These are phyloP conservation scores for Herpetomonas tarakana DNA, from an alignment of 208 protist species.

Conservation along the genomic window DNA sequence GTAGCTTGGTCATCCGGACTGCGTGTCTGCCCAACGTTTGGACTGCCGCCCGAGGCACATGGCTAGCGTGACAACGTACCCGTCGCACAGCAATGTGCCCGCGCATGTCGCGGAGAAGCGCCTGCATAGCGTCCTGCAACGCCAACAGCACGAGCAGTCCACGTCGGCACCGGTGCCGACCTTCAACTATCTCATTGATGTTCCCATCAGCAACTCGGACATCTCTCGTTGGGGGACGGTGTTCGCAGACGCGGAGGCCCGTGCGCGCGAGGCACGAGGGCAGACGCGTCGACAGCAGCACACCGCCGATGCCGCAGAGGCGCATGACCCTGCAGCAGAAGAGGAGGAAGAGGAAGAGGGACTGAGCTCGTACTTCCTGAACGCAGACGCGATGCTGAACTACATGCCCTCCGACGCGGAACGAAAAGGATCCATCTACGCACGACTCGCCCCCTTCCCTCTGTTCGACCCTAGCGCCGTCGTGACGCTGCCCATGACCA, in stretches of 20 bases:
- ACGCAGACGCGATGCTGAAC: constrained; percentile 8
- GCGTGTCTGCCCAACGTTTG: too few relatives aligned
- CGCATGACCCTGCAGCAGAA: background rate
- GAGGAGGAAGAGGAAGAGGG: background rate
- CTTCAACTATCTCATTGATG: constrained; percentile 61
- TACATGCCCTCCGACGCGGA: constrained; percentile 10
- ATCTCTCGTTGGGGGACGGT: constrained; percentile 42
- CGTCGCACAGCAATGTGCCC: constrained; percentile 2
- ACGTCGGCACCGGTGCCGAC: background rate
- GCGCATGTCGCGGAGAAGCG: background rate
- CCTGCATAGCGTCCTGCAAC: constrained; percentile 17
- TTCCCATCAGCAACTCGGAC: constrained; percentile 61
- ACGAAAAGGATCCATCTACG: constrained; percentile 11
- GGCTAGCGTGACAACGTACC: constrained; percentile 1
- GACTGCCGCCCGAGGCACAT: too few relatives aligned
- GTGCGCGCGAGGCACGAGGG: constrained; percentile 4
- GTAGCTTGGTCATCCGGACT: too few relatives aligned
- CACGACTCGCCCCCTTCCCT: constrained; percentile 66
- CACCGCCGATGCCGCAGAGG: background rate
- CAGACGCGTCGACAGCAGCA: too few relatives aligned
- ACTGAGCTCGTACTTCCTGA: background rate
- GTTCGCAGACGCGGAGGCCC: constrained; percentile 6
- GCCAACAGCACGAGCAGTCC: constrained; percentile 16
- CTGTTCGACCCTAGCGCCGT: constrained; percentile 43
- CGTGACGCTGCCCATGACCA: constrained; percentile 61